Conservation (phyloP, 2,329 filamentous ascomycete species). For the Aureobasidium melanogenum region DNA sequence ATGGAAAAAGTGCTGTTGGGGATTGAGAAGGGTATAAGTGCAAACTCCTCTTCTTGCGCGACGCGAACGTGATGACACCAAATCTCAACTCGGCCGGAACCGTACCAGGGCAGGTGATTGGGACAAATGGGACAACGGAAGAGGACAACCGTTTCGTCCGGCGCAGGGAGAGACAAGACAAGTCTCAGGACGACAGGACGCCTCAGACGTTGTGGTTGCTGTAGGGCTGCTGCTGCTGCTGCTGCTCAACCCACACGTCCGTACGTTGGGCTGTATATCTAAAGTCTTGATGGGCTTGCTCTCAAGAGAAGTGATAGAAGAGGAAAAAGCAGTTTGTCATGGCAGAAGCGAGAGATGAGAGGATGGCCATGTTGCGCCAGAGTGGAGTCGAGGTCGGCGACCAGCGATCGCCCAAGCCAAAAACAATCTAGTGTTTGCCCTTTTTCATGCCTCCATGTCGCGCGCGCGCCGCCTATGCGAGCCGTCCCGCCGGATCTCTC, state of each 20-base stretch:
- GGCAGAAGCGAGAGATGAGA: not conserved
- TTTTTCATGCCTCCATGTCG: not conserved
- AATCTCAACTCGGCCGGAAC: conserved; percentile 5
- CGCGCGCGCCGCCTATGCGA: not conserved
- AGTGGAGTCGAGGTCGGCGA: conserved; percentile 8
- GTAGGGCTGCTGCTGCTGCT: not conserved
- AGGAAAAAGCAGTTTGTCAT: not conserved
- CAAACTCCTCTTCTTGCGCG: conserved; percentile 7
- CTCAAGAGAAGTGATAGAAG: not conserved
- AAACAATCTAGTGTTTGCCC: conserved; percentile 7
- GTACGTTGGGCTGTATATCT: not conserved
- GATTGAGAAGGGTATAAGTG: not conserved
- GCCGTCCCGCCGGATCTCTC: conserved; percentile 6
- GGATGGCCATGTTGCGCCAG: conserved; percentile 2
- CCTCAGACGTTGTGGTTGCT: not conserved
- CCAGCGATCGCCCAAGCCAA: not conserved
- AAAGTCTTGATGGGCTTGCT: not conserved
- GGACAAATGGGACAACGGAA: not conserved
- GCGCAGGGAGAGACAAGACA: not conserved
- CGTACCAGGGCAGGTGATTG: conserved; percentile 8
- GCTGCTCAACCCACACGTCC: not conserved
- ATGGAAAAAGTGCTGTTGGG: not conserved
- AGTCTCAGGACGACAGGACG: not conserved
- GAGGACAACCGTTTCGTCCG: conserved; percentile 4
- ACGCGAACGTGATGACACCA: conserved; percentile 9